Percentiles rank a stretch among this genome's conserved stretches.
These are phyloP conservation scores for Plasmodium adleri DNA, from an alignment of 169 alveolate genomes.

Conservation along the genomic window DNA sequence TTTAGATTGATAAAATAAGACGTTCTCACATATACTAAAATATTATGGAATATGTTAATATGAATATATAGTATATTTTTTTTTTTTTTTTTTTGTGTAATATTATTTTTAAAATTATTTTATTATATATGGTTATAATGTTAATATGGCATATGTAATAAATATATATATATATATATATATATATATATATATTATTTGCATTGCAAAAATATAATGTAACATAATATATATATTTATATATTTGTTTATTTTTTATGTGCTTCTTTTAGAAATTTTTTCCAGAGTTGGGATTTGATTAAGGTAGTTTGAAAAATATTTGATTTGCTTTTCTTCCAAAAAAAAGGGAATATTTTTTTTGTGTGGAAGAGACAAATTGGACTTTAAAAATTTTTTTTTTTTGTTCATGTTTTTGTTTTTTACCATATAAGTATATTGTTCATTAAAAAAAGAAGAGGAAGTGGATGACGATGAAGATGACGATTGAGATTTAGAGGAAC, in stretches of 20 bases:
- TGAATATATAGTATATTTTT: too few species aligned
- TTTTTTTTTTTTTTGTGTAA: too few species aligned
- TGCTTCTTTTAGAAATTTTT: constrained; percentile 21
- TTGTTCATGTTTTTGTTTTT: background rate
- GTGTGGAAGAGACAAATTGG: constrained; percentile 1
- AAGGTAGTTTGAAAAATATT: constrained; percentile 23
- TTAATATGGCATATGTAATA: too few species aligned
- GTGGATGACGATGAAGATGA: constrained; percentile 26
- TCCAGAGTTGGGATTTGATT: constrained; percentile 58
- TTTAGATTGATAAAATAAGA: constrained; percentile 45
- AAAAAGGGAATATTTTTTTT: constrained; percentile 15
- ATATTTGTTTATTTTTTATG: background rate
- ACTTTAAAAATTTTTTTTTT: background rate
- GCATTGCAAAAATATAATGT: too few species aligned
- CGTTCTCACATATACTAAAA: background rate
- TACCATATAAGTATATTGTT: constrained; percentile 10
- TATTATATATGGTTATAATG: too few species aligned
- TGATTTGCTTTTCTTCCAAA: constrained; percentile 55
- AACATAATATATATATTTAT: too few species aligned
- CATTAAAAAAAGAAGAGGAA: constrained; percentile 26
- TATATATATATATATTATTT: too few species aligned
- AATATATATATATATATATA: too few species aligned
- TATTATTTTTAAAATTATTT: too few species aligned
- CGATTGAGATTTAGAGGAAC: constrained; percentile 4
- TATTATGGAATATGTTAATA: too few species aligned